Percentiles rank a stretch among this genome's conserved stretches.
Evolutionary conservation across 306 rosid species (phyloP).

Genomic region (Pterocarpus macrocarpus): DNA sequence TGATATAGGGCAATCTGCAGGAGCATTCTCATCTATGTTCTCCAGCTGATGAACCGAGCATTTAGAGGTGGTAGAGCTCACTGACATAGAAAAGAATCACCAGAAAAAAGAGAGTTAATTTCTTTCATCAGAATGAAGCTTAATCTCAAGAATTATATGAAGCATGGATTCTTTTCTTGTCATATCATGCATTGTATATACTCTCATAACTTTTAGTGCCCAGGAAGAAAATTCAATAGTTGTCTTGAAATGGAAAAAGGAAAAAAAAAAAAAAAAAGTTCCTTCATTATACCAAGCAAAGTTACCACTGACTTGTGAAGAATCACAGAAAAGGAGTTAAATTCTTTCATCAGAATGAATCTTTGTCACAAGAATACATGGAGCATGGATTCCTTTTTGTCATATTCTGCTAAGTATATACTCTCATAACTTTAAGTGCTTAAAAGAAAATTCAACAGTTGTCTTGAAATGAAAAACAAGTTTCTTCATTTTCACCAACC

Average conservation of each 20-base stretch:
- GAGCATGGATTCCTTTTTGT: constrained; percentile 9
- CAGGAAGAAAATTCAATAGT: not conserved
- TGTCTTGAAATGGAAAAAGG: constrained; percentile 18
- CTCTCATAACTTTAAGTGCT: not conserved
- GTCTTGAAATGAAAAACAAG: not conserved
- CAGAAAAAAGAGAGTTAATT: constrained; percentile 21
- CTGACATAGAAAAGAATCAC: constrained; percentile 53
- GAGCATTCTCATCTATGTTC: constrained; percentile 82
- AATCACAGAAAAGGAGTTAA: constrained; percentile 30
- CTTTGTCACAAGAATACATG: constrained; percentile 1
- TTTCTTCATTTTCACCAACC: not conserved
- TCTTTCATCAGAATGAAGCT: constrained; percentile 34
- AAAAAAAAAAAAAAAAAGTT: not conserved
- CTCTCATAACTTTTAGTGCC: constrained; percentile 5
- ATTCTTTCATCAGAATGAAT: constrained; percentile 29
- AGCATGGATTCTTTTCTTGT: constrained; percentile 5
- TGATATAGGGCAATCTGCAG: constrained; percentile 54
- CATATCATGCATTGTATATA: constrained; percentile 11
- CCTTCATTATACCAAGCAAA: constrained; percentile 4
- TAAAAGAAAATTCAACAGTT: not conserved
- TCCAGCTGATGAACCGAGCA: constrained; percentile 67
- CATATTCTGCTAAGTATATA: constrained; percentile 20
- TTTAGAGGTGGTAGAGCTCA: constrained; percentile 65
- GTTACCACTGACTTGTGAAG: constrained; percentile 52
- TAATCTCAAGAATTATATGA: constrained; percentile 9